Evolutionary conservation across 129 eudicot genomes (phyloP), one percentile per base, ranked within the genome.

Genomic region (Lactuca sativa): DNA sequence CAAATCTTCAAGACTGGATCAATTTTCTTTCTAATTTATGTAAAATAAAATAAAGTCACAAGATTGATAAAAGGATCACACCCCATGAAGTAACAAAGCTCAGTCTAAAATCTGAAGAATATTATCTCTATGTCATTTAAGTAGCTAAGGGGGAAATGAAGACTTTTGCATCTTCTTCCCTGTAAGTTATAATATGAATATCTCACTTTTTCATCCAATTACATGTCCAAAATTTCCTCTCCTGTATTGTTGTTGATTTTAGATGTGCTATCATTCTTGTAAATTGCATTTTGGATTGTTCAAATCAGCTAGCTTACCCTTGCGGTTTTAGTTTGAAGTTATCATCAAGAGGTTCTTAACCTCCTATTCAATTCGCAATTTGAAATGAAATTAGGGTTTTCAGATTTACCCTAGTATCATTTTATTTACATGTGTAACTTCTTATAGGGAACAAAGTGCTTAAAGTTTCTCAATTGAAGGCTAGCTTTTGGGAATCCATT

Each of bases 401-500:
- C 13, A 6, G 4, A 65, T 64, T 11, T 43, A 48, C 51, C 44
- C 61, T 62, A 60, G 59, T 59, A 17, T 60, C n/a, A 37, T 60
- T 41, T 36, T 9, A 48, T 15, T 15, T 61, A 60, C 9, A 32
- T 48, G 41, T 18, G 33, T 21, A 37, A 55, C 31, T 56, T 68
- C 40, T 81, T 72, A 49, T 85, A 92, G 95, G 86, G 36, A 78
- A 67, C 77, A 84, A 84, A 78, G 82, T 73, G 40, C 90, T 71
- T 34, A 84, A 80, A 71, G 59, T 79, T 66, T 84, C 81, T 44
- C 71, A 67, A 56, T 71, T 86, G 56, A 85, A 82, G 54, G 91
- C 98, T 54, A 78, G 78, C 65, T 84, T 92, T 66, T 88, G 96
- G 96, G 96, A 92, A 36, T 88, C 96, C 73, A 84, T 92, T 78